A percentile compares a stretch with the other conserved stretches of the same genome.
Conservation (phyloP, 2,329 filamentous ascomycete species). For the Leptographium flavum region DNA sequence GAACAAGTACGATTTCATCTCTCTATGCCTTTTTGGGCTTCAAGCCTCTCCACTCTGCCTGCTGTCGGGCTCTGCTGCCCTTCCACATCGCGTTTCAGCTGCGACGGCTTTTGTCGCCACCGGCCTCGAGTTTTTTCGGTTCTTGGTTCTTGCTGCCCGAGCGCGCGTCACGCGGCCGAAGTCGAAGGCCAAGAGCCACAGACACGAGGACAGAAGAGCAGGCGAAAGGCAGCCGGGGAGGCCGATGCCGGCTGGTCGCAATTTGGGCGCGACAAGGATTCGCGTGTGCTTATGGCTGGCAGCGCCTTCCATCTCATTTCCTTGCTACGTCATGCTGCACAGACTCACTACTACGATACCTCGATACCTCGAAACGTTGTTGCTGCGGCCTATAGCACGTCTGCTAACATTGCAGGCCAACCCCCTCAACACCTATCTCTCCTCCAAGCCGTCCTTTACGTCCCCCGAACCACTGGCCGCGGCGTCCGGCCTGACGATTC, state of each 20-base stretch:
- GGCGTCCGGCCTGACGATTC: constrained; percentile 84
- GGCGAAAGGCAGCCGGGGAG: too few species aligned
- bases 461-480: constrained; percentile 87
- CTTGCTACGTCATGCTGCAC: not conserved
- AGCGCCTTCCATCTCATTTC: not conserved
- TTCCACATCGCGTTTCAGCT: not conserved
- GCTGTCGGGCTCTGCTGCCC: not conserved
- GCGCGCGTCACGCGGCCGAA: too few species aligned
- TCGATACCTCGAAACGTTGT: too few species aligned
- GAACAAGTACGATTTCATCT: not conserved
- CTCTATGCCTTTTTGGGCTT: not conserved
- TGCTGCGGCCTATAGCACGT: too few species aligned
- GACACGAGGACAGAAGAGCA: too few species aligned
- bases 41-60: not conserved
- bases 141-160: not conserved
- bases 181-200: too few species aligned
- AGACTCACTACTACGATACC: too few species aligned
- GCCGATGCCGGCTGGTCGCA: not conserved
- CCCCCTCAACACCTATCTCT: constrained; percentile 88
- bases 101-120: not conserved
- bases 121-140: not conserved
- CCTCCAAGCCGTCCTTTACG: constrained; percentile 80
- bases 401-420: constrained; percentile 56
- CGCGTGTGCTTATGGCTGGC: not conserved
- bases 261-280: not conserved